Conservation (phyloP, 257 asterid genomes). For the Solanum commersonii region DNA sequence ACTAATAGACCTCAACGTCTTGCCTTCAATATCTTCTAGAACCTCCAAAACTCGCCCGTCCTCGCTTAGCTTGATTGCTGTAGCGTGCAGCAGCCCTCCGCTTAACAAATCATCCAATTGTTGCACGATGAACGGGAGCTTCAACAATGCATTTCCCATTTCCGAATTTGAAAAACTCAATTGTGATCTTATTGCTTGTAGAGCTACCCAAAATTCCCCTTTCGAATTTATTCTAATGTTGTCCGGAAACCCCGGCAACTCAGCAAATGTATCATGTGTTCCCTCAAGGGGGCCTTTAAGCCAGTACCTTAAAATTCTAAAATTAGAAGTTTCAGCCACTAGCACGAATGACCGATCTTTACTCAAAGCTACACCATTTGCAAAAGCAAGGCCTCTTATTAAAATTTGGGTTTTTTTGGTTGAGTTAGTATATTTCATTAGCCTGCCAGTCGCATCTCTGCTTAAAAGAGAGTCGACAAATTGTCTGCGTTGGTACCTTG, state of each 20-base stretch:
- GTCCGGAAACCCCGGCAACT: not conserved
- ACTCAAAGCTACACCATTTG: not conserved
- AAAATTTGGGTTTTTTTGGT: fast-evolving
- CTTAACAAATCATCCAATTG: too few relatives aligned
- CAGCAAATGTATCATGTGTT: not conserved
- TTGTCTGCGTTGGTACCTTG: not conserved
- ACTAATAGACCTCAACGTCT: not conserved
- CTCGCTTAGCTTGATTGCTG: not conserved
- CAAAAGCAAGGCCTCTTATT: too few relatives aligned
- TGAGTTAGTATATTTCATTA: too few relatives aligned
- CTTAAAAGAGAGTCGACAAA: too few relatives aligned
- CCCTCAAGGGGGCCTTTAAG: not conserved
- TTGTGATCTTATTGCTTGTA: not conserved
- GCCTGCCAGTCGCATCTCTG: too few relatives aligned
- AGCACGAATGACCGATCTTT: not conserved
- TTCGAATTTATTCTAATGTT: not conserved
- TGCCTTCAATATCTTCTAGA: not conserved
- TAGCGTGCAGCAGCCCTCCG: not conserved
- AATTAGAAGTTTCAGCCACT: not conserved
- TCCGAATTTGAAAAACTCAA: not conserved
- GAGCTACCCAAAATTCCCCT: not conserved
- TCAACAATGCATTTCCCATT: not conserved
- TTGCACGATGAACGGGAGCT: not conserved
- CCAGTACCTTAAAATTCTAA: not conserved
- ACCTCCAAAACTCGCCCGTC: not conserved